A percentile compares a stretch with the other conserved stretches of the same genome.
Conservation (phyloP, 805 yeast species). For the Myxozyma udenii region DNA sequence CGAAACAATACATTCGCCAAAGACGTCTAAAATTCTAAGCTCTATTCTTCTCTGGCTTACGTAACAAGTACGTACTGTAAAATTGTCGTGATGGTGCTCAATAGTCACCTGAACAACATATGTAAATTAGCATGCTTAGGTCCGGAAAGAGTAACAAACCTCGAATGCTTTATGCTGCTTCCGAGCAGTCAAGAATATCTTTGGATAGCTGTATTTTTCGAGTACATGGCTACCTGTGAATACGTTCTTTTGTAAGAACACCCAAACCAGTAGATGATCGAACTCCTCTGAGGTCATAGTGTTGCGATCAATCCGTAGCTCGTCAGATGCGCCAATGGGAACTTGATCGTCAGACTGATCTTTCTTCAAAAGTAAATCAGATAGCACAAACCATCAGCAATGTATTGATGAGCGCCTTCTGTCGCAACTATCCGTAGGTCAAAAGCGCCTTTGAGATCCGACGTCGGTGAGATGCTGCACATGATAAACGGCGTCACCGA, state of each 20-base stretch:
- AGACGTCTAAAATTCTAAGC: not conserved
- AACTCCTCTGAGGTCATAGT: not conserved
- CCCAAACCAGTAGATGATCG: not conserved
- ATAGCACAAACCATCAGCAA: not conserved
- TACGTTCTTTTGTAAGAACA: not conserved
- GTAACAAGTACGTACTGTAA: not conserved
- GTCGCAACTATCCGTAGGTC: not conserved
- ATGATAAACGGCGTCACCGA: not conserved
- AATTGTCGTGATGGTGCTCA: not conserved
- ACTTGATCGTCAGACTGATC: too few relatives aligned
- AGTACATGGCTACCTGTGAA: not conserved
- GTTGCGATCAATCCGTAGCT: not conserved
- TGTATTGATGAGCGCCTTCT: not conserved
- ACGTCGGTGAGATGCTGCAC: not conserved
- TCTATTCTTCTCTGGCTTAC: too few relatives aligned
- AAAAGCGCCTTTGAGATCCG: not conserved
- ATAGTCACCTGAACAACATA: not conserved
- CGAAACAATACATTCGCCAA: not conserved
- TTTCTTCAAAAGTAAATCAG: not conserved
- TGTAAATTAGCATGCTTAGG: not conserved
- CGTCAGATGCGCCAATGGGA: not conserved
- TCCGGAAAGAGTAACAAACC: not conserved
- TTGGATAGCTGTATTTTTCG: not conserved
- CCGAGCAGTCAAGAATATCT: not conserved
- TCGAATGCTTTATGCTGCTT: not conserved